Evolutionary conservation across 257 asterid genomes (phyloP).

Genomic region (Nyctanthes arbortristis): DNA sequence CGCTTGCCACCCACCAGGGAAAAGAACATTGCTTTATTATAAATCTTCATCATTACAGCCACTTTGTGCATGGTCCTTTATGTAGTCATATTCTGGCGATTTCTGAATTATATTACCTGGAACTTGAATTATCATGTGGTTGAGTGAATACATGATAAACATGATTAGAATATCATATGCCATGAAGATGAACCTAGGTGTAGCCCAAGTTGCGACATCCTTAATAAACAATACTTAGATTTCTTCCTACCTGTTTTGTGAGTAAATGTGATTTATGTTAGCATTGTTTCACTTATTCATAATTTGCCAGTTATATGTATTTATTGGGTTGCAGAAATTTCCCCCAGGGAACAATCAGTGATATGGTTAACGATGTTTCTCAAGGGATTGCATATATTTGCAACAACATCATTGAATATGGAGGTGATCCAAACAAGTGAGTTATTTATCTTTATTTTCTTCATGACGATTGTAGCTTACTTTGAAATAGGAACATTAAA

Average conservation of each 20-base stretch:
- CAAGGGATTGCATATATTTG: conserved; percentile 77
- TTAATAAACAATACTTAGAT: not conserved
- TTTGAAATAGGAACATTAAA: not conserved
- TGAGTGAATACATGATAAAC: conserved; percentile 8
- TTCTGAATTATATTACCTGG: not conserved
- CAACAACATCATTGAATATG: conserved; percentile 64
- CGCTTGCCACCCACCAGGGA: conserved; percentile 6
- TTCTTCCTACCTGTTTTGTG: not conserved
- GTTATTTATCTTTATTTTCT: not conserved
- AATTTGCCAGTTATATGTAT: not conserved
- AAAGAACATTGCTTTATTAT: conserved; percentile 1
- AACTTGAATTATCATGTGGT: conserved; percentile 11
- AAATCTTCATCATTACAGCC: no score
- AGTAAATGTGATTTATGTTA: conserved; percentile 3
- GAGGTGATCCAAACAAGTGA: conserved; percentile 93
- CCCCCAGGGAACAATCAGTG: conserved; percentile 99
- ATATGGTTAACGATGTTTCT: conserved; percentile 81
- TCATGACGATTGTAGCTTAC: not conserved
- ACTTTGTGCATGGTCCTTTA: no score
- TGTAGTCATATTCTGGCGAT: no score
- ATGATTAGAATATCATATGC: conserved; percentile 4
- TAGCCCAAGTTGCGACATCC: not conserved
- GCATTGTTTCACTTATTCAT: conserved; percentile 13
- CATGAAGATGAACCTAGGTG: conserved; percentile 6
- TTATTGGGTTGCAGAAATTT: conserved; percentile 70